Percentiles rank a stretch among this genome's conserved stretches.
Conservation (phyloP, 768 basidiomycete species). For the Steccherinum ochraceum region DNA sequence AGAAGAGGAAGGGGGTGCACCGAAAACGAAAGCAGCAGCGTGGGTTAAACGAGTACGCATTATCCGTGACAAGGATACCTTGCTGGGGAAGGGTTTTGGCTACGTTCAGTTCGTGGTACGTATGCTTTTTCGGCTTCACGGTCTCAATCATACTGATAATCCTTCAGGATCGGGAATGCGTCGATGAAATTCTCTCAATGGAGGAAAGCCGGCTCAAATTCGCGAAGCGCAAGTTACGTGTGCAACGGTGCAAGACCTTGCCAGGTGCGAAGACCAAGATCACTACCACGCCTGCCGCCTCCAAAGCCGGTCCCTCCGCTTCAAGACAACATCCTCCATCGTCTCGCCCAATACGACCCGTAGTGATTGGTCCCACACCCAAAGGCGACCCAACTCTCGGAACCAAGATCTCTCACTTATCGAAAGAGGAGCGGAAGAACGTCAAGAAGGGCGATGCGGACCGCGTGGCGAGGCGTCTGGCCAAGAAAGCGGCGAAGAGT, state of each 20-base stretch:
- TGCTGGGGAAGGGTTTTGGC: slow-evolving; percentile 92
- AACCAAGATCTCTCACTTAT: slow-evolving; percentile 64
- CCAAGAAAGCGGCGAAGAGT: slow-evolving; percentile 81
- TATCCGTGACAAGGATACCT: slow-evolving; percentile 84
- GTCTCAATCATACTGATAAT: slow-evolving; percentile 1
- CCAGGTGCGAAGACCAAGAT: slow-evolving; percentile 30
- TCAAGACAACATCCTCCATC: background rate
- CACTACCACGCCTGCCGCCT: slow-evolving; percentile 13
- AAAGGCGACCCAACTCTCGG: slow-evolving; percentile 84
- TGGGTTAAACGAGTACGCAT: slow-evolving; percentile 88
- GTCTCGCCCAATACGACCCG: slow-evolving; percentile 1
- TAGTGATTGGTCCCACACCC: slow-evolving; percentile 33
- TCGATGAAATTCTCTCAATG: slow-evolving; percentile 86
- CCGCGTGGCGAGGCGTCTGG: slow-evolving; percentile 75
- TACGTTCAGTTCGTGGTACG: slow-evolving; percentile 85
- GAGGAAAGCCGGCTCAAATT: slow-evolving; percentile 77
- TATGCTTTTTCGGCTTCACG: slow-evolving; percentile 10
- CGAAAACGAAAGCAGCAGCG: slow-evolving; percentile 28
- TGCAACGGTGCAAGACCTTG: slow-evolving; percentile 84
- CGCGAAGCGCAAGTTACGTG: slow-evolving; percentile 86
- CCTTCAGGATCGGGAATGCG: slow-evolving; percentile 77
- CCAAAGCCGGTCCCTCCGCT: slow-evolving; percentile 3
- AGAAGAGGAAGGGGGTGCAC: slow-evolving; percentile 12
- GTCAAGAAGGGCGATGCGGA: slow-evolving; percentile 76
- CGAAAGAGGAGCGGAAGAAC: slow-evolving; percentile 82